A percentile compares a stretch with the other conserved stretches of the same genome.
phyloP scores from a whole-genome alignment of 441 rosid genomes.

The Pelargonium australe region DNA sequence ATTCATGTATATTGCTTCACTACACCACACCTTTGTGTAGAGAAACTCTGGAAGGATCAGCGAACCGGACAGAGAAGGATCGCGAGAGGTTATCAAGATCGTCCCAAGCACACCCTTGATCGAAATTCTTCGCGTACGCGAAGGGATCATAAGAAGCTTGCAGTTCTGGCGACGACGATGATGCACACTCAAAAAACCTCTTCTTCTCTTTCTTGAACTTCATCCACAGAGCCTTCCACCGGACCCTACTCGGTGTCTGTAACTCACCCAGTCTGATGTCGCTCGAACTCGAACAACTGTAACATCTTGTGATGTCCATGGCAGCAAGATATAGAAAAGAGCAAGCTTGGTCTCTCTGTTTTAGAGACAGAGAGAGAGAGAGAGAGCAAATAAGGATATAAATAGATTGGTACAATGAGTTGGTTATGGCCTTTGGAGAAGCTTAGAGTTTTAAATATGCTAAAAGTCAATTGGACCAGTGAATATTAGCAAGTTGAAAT shows the following conservation, averaged over 20 bases:
- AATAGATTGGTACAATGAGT: too few species aligned
- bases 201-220: constrained; percentile 31
- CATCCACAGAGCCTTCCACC: constrained; percentile 32
- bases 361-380: too few species aligned
- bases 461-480: too few species aligned
- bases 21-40: constrained; percentile 10
- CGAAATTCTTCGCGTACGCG: constrained; percentile 39
- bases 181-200: constrained; percentile 21
- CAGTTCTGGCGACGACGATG: neutral
- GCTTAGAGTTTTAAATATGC: too few species aligned
- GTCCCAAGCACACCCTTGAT: constrained; percentile 34
- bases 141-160: constrained; percentile 26
- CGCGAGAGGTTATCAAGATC: constrained; percentile 36
- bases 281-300: neutral
- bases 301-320: neutral
- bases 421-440: too few species aligned
- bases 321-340: neutral
- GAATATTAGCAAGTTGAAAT: too few species aligned
- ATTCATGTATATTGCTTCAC: neutral
- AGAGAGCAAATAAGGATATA: too few species aligned
- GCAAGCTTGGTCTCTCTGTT: neutral
- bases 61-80: constrained; percentile 40
- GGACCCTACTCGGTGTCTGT: constrained; percentile 18
- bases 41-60: constrained; percentile 22
- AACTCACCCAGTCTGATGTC: neutral